These are phyloP conservation scores for Polytrichum formosum DNA, from an alignment of 225 moss, liverwort and hornwort genomes.

Conservation along the genomic window DNA sequence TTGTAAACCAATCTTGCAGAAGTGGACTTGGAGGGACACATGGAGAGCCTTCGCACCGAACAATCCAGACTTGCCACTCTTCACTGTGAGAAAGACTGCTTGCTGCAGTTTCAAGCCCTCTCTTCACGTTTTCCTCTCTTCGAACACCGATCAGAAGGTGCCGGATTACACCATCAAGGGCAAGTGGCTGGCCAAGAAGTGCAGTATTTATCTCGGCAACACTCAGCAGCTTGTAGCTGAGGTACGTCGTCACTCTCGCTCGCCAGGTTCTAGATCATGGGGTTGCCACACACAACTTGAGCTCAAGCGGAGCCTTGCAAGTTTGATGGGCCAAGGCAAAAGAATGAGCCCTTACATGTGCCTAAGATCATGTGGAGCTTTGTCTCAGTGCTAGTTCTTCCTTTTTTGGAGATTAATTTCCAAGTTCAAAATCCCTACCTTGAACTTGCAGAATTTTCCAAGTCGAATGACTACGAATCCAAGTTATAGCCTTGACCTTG, in stretches of 20 bases:
- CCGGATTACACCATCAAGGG: constrained; percentile 38
- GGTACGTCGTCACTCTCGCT: constrained; percentile 11
- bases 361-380: not conserved
- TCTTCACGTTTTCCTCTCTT: constrained; percentile 24
- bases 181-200: constrained; percentile 22
- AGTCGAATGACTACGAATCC: no score
- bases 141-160: constrained; percentile 15
- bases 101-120: constrained; percentile 8
- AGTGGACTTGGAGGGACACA: constrained; percentile 8
- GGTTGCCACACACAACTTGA: no score
- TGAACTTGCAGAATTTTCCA: no score
- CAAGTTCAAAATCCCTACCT: not conserved
- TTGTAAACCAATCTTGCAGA: constrained; percentile 10
- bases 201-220: constrained; percentile 25
- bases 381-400: not conserved
- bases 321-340: not conserved
- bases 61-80: constrained; percentile 24
- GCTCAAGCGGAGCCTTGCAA: not conserved
- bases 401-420: not conserved
- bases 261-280: no score
- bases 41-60: constrained; percentile 32
- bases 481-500: no score
- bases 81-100: constrained; percentile 22
- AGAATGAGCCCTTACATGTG: not conserved
- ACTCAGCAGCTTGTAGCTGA: constrained; percentile 35